A percentile compares a stretch with the other conserved stretches of the same genome.
Conservation (phyloP, 225 moss, liverwort and hornwort genomes). For the Takakia lepidozioides region DNA sequence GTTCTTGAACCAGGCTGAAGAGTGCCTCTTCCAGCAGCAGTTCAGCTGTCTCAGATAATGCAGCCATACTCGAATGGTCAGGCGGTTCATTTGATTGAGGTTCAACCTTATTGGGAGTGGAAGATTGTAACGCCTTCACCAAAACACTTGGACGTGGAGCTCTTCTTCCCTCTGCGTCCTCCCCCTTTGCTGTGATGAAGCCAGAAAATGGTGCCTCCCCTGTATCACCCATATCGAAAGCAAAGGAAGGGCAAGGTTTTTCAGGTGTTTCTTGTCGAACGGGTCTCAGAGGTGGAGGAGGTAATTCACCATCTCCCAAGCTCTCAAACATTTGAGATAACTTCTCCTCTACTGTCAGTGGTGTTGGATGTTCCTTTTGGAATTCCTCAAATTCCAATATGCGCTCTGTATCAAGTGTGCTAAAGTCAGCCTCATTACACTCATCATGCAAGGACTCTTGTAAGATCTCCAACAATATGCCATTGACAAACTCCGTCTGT, state of each 20-base stretch:
- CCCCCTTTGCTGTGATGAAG: neutral
- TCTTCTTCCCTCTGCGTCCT: slow-evolving; percentile 7
- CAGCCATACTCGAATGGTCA: slow-evolving; percentile 27
- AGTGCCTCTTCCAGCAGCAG: slow-evolving; percentile 43
- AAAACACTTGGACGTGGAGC: slow-evolving; percentile 27
- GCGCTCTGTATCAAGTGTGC: slow-evolving; percentile 30
- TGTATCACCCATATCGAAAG: neutral
- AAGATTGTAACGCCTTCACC: slow-evolving; percentile 12
- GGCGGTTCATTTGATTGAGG: slow-evolving; percentile 17
- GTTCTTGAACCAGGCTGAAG: slow-evolving; percentile 42
- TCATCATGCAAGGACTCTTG: slow-evolving; percentile 82
- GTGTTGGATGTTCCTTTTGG: slow-evolving; percentile 29
- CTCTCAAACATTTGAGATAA: slow-evolving; percentile 38
- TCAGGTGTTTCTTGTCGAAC: slow-evolving; percentile 7
- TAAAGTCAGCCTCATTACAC: slow-evolving; percentile 41
- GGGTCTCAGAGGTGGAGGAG: slow-evolving; percentile 17
- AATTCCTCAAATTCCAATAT: slow-evolving; percentile 74
- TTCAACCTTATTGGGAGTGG: neutral
- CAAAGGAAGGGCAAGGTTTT: slow-evolving; percentile 26
- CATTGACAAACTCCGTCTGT: slow-evolving; percentile 53
- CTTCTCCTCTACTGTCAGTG: slow-evolving; percentile 30
- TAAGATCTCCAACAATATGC: slow-evolving; percentile 64
- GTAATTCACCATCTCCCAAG: slow-evolving; percentile 54
- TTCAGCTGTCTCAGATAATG: slow-evolving; percentile 41
- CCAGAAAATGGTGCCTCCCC: no score